Base-by-base conservation (phyloP, 345 rosid genomes). In the Aethionema arabicum region DNA sequence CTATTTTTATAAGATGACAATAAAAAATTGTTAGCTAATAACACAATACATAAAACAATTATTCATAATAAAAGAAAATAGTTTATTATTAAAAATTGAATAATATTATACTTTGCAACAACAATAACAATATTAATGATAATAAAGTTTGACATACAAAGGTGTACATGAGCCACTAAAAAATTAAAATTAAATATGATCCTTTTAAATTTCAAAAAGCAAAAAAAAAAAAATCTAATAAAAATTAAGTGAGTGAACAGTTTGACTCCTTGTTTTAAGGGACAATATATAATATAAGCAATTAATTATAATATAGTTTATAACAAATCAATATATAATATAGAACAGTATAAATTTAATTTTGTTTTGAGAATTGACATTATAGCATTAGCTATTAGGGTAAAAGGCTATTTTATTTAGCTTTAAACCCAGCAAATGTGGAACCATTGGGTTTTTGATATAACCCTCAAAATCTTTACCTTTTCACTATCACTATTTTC, bases 221-320 rank as follows among this genome's bases (percentile, higher is more conserved):
- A 35, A 35, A 35, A 21, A 21, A 21, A 21, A 21, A 21, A 21
- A 21, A 21, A 21, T 21, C 27, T 21, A 56, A 35, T 55, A 56
- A 40, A 55, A 46, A 60, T 40, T 36, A 47, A 40, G 38, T 33
- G 58, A 55, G 47, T 62, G 66, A 8, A 42, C 33, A 37, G 65
- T 44, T 52, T 66, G 75, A 51, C 66, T 61, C 66, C 67, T 32
- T 66, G n/a, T 48, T 39, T 60, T 62, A 63, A 44, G 71, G 65
- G 66, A 16, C 63, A 21, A 21, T 21, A 21, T 21, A 21, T 21
- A 21, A 1, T 42, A 41, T 40, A 11, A 13, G 7, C 51, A 61
- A 49, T 56, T 47, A 45, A 45, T 37, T 31, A 11, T n/a, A 67
- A 32, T 67, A 33, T 27, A 41, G 46, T 13, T 11, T 36, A 11